Percentiles rank a stretch among this genome's conserved stretches.
Evolutionary conservation across 306 rosid species (phyloP).

Genomic region (Phaseolus lunatus): DNA sequence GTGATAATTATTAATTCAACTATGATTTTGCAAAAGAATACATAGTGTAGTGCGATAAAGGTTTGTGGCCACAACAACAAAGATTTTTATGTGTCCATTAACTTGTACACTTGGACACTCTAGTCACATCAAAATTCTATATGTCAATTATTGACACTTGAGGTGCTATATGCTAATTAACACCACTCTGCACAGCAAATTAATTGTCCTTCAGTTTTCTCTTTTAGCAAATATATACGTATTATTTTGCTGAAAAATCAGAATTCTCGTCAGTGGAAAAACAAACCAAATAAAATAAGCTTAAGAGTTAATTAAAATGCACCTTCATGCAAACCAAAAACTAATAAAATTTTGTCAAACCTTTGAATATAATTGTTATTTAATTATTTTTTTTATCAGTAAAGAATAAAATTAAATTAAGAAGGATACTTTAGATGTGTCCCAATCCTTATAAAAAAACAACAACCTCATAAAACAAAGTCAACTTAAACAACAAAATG

Average conservation of each 20-base stretch:
- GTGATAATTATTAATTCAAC: conserved; percentile 39
- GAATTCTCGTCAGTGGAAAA: neutral
- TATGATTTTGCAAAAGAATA: conserved; percentile 29
- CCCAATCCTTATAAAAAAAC: no score
- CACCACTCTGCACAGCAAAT: neutral
- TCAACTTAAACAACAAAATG: no score
- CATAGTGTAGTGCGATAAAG: conserved; percentile 29
- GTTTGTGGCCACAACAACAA: conserved; percentile 45
- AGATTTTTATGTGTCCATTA: conserved; percentile 42
- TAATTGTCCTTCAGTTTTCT: conserved; percentile 15
- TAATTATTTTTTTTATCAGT: conserved; percentile 37
- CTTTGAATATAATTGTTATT: conserved; percentile 20
- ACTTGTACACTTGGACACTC: conserved; percentile 45
- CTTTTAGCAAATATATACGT: neutral
- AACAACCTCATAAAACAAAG: no score
- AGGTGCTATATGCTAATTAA: conserved; percentile 36
- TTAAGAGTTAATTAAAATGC: neutral
- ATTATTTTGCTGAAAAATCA: neutral
- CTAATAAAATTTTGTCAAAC: neutral
- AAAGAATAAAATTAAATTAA: no score
- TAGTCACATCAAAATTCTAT: conserved; percentile 45
- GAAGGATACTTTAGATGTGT: no score
- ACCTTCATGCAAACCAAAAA: conserved; percentile 5
- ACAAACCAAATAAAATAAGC: neutral
- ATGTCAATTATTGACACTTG: conserved; percentile 42